These are phyloP conservation scores for Cotoneaster glaucophyllus DNA, from an alignment of 306 rosid species.

Conservation along the genomic window DNA sequence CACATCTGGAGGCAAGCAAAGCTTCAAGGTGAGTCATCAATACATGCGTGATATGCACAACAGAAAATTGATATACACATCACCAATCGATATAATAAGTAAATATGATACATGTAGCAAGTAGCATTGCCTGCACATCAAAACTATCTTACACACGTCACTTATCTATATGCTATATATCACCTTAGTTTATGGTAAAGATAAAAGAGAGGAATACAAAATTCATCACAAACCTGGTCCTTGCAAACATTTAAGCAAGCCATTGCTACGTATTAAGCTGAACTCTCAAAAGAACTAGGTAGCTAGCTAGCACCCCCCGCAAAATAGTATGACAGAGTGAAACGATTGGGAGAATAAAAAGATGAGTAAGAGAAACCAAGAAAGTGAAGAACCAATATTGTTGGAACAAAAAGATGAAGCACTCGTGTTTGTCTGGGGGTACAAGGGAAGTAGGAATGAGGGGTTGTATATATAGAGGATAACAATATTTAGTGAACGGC, in stretches of 20 bases:
- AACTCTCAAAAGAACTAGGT: neutral
- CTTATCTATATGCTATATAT: too few relatives aligned
- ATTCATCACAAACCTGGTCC: constrained; percentile 26
- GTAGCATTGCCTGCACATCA: neutral
- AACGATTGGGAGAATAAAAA: neutral
- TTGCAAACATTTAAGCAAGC: constrained; percentile 27
- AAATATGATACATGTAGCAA: neutral
- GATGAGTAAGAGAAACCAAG: neutral
- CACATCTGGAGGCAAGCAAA: neutral
- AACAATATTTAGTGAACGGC: constrained; percentile 13
- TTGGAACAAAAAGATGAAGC: neutral
- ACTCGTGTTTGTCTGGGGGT: neutral
- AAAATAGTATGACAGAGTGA: neutral
- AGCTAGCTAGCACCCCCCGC: neutral
- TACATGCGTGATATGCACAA: too few relatives aligned
- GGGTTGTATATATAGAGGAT: constrained; percentile 9
- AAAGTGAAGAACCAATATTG: too few relatives aligned
- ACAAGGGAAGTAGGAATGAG: neutral
- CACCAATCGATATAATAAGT: neutral
- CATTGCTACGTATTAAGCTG: constrained; percentile 13
- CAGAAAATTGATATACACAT: neutral
- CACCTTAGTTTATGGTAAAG: neutral
- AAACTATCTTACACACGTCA: neutral
- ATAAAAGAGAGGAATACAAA: neutral
- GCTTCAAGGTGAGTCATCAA: neutral